A percentile compares a stretch with the other conserved stretches of the same genome.
Conservation (phyloP, 495 filamentous ascomycete genomes). For the Extremus antarcticus region DNA sequence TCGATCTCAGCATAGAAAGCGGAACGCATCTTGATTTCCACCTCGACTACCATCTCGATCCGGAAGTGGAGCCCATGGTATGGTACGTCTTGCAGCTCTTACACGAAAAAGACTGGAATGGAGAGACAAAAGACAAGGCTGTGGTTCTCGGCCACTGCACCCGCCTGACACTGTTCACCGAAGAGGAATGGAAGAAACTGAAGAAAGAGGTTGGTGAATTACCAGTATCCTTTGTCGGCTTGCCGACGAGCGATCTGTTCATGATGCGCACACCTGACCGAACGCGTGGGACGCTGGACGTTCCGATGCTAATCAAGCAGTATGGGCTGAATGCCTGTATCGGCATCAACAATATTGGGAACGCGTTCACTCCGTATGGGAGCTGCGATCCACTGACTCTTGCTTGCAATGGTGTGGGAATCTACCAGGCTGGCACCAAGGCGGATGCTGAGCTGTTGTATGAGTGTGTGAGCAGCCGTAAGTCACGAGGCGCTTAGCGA, state of each 20-base stretch:
- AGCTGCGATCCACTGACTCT: slow-evolving; percentile 57
- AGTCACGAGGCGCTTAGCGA: too few relatives aligned
- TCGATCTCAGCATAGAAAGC: slow-evolving; percentile 37
- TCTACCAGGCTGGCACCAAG: slow-evolving; percentile 58
- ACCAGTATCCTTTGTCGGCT: slow-evolving; percentile 56
- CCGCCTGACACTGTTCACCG: slow-evolving; percentile 46
- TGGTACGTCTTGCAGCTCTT: slow-evolving; percentile 44
- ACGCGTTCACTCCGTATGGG: slow-evolving; percentile 67
- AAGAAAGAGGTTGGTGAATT: slow-evolving; percentile 38
- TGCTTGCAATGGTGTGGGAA: slow-evolving; percentile 51
- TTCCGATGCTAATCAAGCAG: slow-evolving; percentile 52
- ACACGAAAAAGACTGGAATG: slow-evolving; percentile 38
- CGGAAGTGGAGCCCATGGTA: slow-evolving; percentile 36
- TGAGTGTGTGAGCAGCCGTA: slow-evolving; percentile 32
- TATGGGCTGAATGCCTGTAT: slow-evolving; percentile 50
- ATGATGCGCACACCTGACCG: slow-evolving; percentile 46
- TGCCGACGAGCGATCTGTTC: slow-evolving; percentile 64
- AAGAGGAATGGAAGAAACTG: slow-evolving; percentile 41
- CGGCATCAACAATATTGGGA: slow-evolving; percentile 67
- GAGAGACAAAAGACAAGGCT: slow-evolving; percentile 31
- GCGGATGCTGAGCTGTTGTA: slow-evolving; percentile 49
- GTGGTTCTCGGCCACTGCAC: slow-evolving; percentile 64
- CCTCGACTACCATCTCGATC: slow-evolving; percentile 58
- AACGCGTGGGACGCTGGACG: slow-evolving; percentile 46
- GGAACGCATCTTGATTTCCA: slow-evolving; percentile 60